Evolutionary conservation across 495 filamentous ascomycete species (phyloP).

Genomic region (Daldinia vernicosa): DNA sequence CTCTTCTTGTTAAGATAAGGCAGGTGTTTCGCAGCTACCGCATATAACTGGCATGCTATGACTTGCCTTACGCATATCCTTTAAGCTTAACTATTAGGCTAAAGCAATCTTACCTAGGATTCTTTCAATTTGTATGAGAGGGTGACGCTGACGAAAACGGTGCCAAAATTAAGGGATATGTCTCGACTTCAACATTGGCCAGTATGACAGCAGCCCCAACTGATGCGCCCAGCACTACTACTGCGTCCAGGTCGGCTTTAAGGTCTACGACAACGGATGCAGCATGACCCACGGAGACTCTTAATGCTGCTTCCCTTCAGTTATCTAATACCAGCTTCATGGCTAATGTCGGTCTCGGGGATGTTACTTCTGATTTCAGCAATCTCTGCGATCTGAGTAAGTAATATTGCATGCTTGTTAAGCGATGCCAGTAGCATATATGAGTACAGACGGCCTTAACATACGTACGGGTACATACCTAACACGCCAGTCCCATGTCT

Average conservation of each 20-base stretch:
- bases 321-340: background rate
- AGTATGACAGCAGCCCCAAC: background rate
- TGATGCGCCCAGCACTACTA: background rate
- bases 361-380: background rate
- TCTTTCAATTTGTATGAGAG: too few species aligned
- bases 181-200: background rate
- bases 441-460: too few species aligned
- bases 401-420: too few species aligned
- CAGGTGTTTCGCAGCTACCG: too few species aligned
- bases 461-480: too few species aligned
- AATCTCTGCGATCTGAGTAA: background rate
- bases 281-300: background rate
- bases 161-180: background rate
- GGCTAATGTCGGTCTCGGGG: background rate
- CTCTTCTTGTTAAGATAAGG: too few species aligned
- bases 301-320: background rate
- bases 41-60: too few species aligned
- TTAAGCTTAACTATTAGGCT: too few species aligned
- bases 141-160: slow-evolving; percentile 22
- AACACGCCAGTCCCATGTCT: too few species aligned
- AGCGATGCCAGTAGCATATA: too few species aligned
- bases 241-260: background rate
- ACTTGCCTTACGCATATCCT: too few species aligned
- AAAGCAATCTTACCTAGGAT: too few species aligned
- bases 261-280: background rate